A percentile compares a stretch with the other conserved stretches of the same genome.
Conservation (phyloP, 495 filamentous ascomycete genomes). For the Aspergillus carlsbadensis region DNA sequence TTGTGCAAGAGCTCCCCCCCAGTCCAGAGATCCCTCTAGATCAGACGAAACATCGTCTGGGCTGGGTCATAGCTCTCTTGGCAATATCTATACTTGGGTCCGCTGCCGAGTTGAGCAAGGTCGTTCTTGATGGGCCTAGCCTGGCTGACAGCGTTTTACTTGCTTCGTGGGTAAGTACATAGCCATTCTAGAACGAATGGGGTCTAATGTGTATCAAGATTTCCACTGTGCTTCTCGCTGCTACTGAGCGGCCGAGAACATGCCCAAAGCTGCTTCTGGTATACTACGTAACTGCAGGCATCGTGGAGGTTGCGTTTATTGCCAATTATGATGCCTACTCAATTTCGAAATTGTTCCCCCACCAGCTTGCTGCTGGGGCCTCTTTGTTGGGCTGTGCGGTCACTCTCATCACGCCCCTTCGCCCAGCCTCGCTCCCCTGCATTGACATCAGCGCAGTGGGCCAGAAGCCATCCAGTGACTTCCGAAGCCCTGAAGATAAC, state of each 20-base stretch:
- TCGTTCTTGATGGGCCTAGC: conserved; percentile 31
- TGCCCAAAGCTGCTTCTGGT: conserved; percentile 36
- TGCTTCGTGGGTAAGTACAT: conserved; percentile 47
- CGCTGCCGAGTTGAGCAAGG: conserved; percentile 36
- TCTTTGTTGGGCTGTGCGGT: conserved; percentile 44
- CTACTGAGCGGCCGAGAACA: conserved; percentile 48
- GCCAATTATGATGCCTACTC: conserved; percentile 23
- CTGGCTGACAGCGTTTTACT: conserved; percentile 29
- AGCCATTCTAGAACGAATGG: not conserved
- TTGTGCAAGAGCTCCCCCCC: conserved; percentile 43
- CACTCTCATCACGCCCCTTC: conserved; percentile 71
- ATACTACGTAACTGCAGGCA: conserved; percentile 35
- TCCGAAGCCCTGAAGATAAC: conserved; percentile 80
- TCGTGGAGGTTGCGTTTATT: conserved; percentile 38
- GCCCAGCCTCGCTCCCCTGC: conserved; percentile 56
- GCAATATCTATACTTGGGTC: conserved; percentile 40
- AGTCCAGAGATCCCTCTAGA: conserved; percentile 27
- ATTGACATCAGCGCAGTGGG: conserved; percentile 61
- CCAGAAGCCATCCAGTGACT: conserved; percentile 52
- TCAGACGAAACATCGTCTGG: conserved; percentile 25
- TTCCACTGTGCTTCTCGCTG: conserved; percentile 41
- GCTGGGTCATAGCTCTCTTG: conserved; percentile 40
- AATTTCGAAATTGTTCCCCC: conserved; percentile 33
- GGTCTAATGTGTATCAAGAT: conserved; percentile 28
- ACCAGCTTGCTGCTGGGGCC: conserved; percentile 39